Percentiles rank a stretch among this genome's conserved stretches.
Evolutionary conservation across 2,329 filamentous ascomycete genomes (phyloP).

Genomic region (Tolypocladium capitatum): DNA sequence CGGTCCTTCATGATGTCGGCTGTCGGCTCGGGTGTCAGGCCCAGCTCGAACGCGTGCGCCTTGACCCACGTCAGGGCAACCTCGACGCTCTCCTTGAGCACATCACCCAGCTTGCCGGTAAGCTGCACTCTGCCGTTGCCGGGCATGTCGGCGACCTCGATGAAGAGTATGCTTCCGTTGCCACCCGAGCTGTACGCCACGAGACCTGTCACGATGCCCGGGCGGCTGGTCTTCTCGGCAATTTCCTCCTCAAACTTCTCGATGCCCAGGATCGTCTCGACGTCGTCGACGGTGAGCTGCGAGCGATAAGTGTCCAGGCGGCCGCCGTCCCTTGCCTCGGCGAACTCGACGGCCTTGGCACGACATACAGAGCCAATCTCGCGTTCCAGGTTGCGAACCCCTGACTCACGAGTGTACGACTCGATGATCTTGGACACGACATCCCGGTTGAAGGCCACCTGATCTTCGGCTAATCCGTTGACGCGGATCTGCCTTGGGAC

Average conservation of each 20-base stretch:
- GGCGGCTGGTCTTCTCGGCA: slow-evolving; percentile 68
- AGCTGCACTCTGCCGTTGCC: slow-evolving; percentile 84
- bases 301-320: slow-evolving; percentile 59
- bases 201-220: slow-evolving; percentile 88
- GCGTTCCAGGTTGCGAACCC: slow-evolving; percentile 89
- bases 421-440: slow-evolving; percentile 94
- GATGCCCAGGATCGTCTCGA: slow-evolving; percentile 84
- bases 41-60: slow-evolving; percentile 83
- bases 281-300: slow-evolving; percentile 59
- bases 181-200: slow-evolving; percentile 89
- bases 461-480: slow-evolving; percentile 67
- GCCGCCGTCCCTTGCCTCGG: slow-evolving; percentile 70
- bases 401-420: slow-evolving; percentile 89
- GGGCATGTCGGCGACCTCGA: slow-evolving; percentile 96
- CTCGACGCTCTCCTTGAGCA: slow-evolving; percentile 93
- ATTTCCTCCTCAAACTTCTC: slow-evolving; percentile 94
- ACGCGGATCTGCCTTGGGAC: slow-evolving; percentile 89
- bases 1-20: slow-evolving; percentile 95
- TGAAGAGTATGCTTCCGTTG: slow-evolving; percentile 93
- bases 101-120: slow-evolving; percentile 90
- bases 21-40: slow-evolving; percentile 63
- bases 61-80: slow-evolving; percentile 97
- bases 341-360: slow-evolving; percentile 87
- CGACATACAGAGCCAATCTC: slow-evolving; percentile 92
- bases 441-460: slow-evolving; percentile 65